Percentiles rank a stretch among this genome's conserved stretches.
Evolutionary conservation across 2,329 filamentous ascomycete species (phyloP).

Genomic region (Ascochyta viciae-villosae): DNA sequence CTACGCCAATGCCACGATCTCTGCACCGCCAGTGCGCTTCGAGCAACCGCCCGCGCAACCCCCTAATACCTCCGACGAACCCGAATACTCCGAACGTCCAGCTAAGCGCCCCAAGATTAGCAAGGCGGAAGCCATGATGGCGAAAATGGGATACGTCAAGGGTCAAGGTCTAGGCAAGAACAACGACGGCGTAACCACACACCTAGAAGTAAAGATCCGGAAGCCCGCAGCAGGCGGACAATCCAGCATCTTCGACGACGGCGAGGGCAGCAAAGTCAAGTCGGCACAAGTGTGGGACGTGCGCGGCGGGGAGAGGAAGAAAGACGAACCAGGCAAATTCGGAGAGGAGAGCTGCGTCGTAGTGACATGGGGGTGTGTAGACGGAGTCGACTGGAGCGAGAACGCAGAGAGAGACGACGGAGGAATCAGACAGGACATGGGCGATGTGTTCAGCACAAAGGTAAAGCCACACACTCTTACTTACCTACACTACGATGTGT

Average conservation of each 20-base stretch:
- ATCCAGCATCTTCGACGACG: constrained; percentile 33
- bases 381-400: constrained; percentile 79
- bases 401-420: constrained; percentile 71
- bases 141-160: constrained; percentile 92
- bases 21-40: constrained; percentile 80
- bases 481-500: too few species aligned
- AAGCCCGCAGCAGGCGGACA: constrained; percentile 24
- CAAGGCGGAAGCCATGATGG: constrained; percentile 80
- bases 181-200: constrained; percentile 82
- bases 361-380: constrained; percentile 82
- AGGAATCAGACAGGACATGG: constrained; percentile 88
- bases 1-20: constrained; percentile 74
- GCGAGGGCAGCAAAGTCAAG: constrained; percentile 59
- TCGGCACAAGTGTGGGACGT: constrained; percentile 68
- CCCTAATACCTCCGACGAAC: constrained; percentile 19
- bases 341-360: constrained; percentile 79
- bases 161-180: constrained; percentile 86
- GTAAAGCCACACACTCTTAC: constrained; percentile 47
- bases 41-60: constrained; percentile 34
- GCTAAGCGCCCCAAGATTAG: constrained; percentile 47
- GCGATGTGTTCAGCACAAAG: constrained; percentile 88
- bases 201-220: constrained; percentile 69
- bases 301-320: constrained; percentile 70
- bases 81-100: constrained; percentile 38
- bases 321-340: constrained; percentile 46